Evolutionary conservation across 1,284 basidiomycete species (phyloP), one percentile per base, ranked within the genome.

Genomic region (Trichosporon sp.): DNA sequence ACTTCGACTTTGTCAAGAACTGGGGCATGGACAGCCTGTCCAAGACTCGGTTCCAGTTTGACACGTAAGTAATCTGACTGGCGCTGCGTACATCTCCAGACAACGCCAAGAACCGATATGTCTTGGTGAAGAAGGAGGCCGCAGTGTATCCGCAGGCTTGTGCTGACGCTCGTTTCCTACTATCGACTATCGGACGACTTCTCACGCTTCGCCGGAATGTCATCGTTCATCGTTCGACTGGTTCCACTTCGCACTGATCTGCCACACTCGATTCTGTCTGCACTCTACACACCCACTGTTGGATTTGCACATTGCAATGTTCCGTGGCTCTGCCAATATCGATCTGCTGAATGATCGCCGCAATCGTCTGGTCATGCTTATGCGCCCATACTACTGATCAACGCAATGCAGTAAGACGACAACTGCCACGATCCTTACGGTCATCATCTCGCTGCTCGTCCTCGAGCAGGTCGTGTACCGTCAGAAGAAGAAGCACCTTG

Each of bases 401-500:
- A 31, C 49, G 29, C 27, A 13, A n/a, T 29, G 46, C 65, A 78
- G 75, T 66, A 78, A 79, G 71, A 79, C 77, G 14, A 75, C 74
- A 44, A 64, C 74, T 9, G 78, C 76, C 16, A 79, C 76, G 1
- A 56, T 80, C 61, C 70, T 81, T 49, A 76, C 74, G 16, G 25
- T 77, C 27, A 64, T 81, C 66, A 74, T 79, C 64, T 75, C 78
- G 60, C 69, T 80, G 16, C 68, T 81, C 23, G 63, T 80, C 27
- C 70, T 80, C 36, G 80, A 81, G 68, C 92, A 97, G 82, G 83
- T 85, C 29, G 86, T 93, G 21, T 97, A 93, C 80, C 84, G 92
- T 44, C 85, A 85, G 76, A 95, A 95, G 82, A 95, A 96, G 77
- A 85, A 84, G 21, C 86, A 90, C 73, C 84, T 97, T 7, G 93